Percentiles rank a stretch among this genome's conserved stretches.
Conservation (phyloP, 495 filamentous ascomycete species). For the Acidiella bohemica region DNA sequence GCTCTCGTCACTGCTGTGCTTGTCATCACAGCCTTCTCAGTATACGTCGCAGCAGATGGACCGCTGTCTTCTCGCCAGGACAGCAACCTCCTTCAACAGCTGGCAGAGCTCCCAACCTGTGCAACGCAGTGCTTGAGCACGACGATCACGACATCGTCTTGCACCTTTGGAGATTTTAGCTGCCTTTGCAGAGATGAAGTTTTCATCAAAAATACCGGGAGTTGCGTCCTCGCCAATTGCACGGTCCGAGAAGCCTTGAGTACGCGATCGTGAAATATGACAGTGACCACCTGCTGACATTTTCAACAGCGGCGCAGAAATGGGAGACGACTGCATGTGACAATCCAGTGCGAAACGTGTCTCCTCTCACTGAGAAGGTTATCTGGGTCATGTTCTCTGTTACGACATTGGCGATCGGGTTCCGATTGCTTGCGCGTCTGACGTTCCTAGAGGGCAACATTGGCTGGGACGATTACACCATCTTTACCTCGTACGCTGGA, state of each 20-base stretch:
- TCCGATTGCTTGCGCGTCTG: not conserved
- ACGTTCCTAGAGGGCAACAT: not conserved
- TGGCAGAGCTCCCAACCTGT: too few relatives aligned
- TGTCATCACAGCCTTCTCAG: too few relatives aligned
- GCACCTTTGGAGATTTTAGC: not conserved
- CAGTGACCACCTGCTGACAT: not conserved
- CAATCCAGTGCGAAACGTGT: not conserved
- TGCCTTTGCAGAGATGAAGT: conserved; percentile 5
- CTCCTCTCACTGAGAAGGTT: not conserved
- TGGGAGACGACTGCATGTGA: conserved; percentile 1
- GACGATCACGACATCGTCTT: too few relatives aligned
- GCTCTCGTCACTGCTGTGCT: too few relatives aligned
- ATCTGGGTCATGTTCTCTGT: not conserved
- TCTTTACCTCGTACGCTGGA: not conserved
- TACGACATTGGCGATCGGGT: not conserved
- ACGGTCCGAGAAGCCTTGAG: conserved; percentile 3
- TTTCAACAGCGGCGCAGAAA: not conserved
- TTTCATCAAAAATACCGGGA: not conserved
- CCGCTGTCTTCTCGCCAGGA: too few relatives aligned
- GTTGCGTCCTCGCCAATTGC: conserved; percentile 5
- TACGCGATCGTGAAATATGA: not conserved
- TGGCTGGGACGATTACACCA: conserved; percentile 9
- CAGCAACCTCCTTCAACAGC: too few relatives aligned
- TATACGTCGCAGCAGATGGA: too few relatives aligned
- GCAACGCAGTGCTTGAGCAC: too few relatives aligned